phyloP scores from a whole-genome alignment of 768 basidiomycete species.

The Termitomyces bulborhizus region DNA sequence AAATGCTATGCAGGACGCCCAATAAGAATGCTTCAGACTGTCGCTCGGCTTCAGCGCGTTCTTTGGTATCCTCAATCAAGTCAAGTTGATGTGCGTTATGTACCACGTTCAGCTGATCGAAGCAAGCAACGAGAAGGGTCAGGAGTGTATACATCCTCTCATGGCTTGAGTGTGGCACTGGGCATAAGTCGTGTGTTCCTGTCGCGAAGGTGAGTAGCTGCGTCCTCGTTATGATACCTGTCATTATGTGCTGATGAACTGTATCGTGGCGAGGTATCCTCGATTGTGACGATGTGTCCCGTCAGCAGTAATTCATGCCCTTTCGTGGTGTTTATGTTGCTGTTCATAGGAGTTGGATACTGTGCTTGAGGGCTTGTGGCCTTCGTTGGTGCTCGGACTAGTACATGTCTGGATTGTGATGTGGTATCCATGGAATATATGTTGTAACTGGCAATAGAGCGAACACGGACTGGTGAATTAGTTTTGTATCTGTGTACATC shows the following conservation, averaged over 20 bases:
- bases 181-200: constrained; percentile 20
- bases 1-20: constrained; percentile 61
- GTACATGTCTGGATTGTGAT: constrained; percentile 16
- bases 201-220: constrained; percentile 18
- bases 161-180: too few species aligned
- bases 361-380: constrained; percentile 17
- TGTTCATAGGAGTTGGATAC: constrained; percentile 20
- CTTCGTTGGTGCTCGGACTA: constrained; percentile 15
- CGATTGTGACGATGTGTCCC: constrained; percentile 16
- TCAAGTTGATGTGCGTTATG: constrained; percentile 65
- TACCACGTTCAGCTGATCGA: constrained; percentile 78
- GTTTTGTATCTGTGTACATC: too few species aligned
- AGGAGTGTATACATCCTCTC: too few species aligned
- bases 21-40: constrained; percentile 73
- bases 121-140: too few species aligned
- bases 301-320: not conserved
- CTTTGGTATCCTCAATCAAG: constrained; percentile 51
- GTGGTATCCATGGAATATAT: constrained; percentile 8
- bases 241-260: not conserved
- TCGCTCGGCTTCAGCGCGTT: constrained; percentile 54
- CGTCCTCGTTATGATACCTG: not conserved
- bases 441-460: constrained; percentile 2
- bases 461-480: too few species aligned
- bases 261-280: constrained; percentile 11
- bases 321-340: constrained; percentile 8